Base-by-base conservation (phyloP, 78 protist species). In the Cavenderia fasciculata region DNA sequence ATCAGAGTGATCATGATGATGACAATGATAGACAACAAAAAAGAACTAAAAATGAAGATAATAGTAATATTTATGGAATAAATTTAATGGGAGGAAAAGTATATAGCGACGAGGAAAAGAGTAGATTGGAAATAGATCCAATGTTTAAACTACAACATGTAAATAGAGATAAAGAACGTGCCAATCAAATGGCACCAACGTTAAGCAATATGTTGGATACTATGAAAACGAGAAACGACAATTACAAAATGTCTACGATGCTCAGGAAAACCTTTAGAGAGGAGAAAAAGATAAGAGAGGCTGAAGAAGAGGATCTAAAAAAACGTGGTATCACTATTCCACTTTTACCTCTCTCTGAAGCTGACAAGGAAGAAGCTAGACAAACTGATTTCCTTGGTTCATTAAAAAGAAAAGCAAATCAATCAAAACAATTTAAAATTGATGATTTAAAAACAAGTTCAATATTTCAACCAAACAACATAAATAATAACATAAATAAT, bases 241-340 rank as follows among this genome's bases (percentile, higher is more conserved):
- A 70, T 40, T 51, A 62, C n/a, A 27, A 47, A 65, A n/a, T 76
- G 12, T 46, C 56, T 1, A 49, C 95, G 8, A 38, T 21, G 46
- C 11, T 92, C 41, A 82, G 95, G 40, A 71, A 59, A 23, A 33
- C 38, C 7, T 82, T 82, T 34, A 65, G 95, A 61, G 84, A 65
- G 7, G 19, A 49, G 10, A 59, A 79, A n/a, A 93, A 93, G 33
- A 38, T 46, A 46, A 84, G 74, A 14, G 23, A 16, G 40, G 21
- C 11, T 2, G 77, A 82, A 59, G 40, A 56, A 18, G 38, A 78
- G 27, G 89, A 69, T 40, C 43, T 21, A 34, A 16, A 91, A 54
- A 38, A 51, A 31, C 34, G 49, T 33, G 94, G 94, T 29, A 63
- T 91, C 23, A 43, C 56, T 6, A 71, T 82, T 34, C 34, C 36